Evolutionary conservation across 2,329 filamentous ascomycete genomes (phyloP), one percentile per base, ranked within the genome.

Genomic region (Ascochyta pisi): DNA sequence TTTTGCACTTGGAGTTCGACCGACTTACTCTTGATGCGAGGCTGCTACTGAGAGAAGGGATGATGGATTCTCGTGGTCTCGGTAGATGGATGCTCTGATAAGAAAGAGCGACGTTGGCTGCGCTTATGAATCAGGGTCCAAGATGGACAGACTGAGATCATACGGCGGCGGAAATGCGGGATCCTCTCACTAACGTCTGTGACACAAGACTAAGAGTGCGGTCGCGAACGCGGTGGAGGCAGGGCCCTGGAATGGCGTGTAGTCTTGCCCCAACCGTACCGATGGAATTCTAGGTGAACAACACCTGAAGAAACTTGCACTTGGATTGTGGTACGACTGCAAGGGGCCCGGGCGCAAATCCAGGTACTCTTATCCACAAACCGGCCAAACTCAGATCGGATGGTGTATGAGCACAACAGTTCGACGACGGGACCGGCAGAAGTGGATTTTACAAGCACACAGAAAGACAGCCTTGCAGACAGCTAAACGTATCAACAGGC

Each of bases 231-330:
- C 66, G 65, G 68, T 63, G 53, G 62, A 66, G 64, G 66, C 65
- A 73, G 68, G 69, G 69, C 64, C 62, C 57, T 64, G 68, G 72
- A 74, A 75, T 75, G 71, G 62, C 61, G 64, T 64, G 60, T 61
- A 58, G 56, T 46, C 34, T 50, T 57, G 53, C 50, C 55, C 55
- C 45, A 50, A 63, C 68, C 65, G 65, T 63, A 58, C 45, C 55
- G 45, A 53, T 61, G 70, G 68, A 58, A 61, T 57, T 61, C 40
- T 58, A 59, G 51, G 63, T 42, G 49, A 60, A 61, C 40, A 50
- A 50, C 52, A 38, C 53, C 55, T 35, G 50, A 64, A 55, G 41
- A 58, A 65, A 63, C 61, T 63, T 42, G 43, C 57, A 63, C 29
- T 60, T 63, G 64, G 65, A 67, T 67, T 66, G 61, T 60, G 60